A percentile compares a stretch with the other conserved stretches of the same genome.
These are phyloP conservation scores for Aspergillus asperescens DNA, from an alignment of 495 filamentous ascomycete genomes.

Conservation along the genomic window DNA sequence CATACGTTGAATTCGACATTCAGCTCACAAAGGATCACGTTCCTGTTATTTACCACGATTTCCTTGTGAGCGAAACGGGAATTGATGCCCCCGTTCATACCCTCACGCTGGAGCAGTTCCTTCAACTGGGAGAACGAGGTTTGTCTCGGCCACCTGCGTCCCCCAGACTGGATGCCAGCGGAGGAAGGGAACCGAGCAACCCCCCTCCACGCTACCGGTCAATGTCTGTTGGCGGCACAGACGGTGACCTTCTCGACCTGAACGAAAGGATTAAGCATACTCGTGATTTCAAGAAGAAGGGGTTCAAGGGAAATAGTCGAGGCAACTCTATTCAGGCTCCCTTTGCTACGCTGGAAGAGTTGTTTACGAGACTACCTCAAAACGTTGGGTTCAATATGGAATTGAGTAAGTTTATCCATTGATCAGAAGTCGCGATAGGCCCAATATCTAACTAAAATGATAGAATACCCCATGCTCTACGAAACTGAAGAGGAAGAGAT, in stretches of 20 bases:
- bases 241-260: conserved; percentile 54
- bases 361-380: conserved; percentile 78
- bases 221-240: conserved; percentile 52
- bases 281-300: conserved; percentile 84
- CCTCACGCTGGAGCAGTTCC: conserved; percentile 86
- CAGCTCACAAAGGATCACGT: conserved; percentile 98
- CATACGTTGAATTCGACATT: conserved; percentile 92
- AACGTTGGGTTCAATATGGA: conserved; percentile 95
- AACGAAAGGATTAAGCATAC: conserved; percentile 96
- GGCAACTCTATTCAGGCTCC: conserved; percentile 91
- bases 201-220: conserved; percentile 41
- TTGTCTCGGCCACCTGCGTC: conserved; percentile 42
- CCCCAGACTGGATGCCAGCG: conserved; percentile 26
- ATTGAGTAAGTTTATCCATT: conserved; percentile 58
- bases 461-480: conserved; percentile 92
- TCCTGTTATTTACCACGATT: conserved; percentile 98
- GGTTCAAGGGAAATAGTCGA: conserved; percentile 92
- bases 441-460: conserved; percentile 28
- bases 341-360: conserved; percentile 89
- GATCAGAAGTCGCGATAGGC: conserved; percentile 8
- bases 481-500: conserved; percentile 93
- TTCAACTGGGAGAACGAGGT: conserved; percentile 68
- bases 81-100: conserved; percentile 97
- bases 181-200: conserved; percentile 9
- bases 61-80: conserved; percentile 95